Evolutionary conservation across 139 green algal species (phyloP).

Genomic region (Eudorina sp.): DNA sequence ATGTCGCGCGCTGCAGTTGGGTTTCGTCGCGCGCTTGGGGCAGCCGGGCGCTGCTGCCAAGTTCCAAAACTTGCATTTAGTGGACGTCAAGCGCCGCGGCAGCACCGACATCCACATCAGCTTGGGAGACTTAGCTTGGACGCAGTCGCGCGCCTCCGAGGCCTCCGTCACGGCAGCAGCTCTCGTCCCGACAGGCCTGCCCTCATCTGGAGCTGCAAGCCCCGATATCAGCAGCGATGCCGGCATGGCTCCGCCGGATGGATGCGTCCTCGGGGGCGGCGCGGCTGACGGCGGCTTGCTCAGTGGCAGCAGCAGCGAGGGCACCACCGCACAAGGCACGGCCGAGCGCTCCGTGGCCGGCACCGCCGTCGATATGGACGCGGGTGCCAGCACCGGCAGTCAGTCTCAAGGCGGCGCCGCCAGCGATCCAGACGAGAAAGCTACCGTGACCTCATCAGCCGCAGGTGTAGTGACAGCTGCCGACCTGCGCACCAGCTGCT

Average conservation of each 20-base stretch:
- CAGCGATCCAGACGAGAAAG: constrained; percentile 2
- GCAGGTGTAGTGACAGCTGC: background rate
- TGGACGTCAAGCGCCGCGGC: constrained; percentile 23
- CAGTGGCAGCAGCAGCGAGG: constrained; percentile 30
- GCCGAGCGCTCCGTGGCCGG: background rate
- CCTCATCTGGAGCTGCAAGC: background rate
- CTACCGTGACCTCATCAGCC: background rate
- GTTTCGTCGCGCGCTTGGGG: constrained; percentile 33
- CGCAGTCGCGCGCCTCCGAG: background rate
- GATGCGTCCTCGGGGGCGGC: background rate
- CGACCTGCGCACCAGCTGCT: background rate
- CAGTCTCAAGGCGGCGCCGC: background rate
- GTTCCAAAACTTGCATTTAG: constrained; percentile 36
- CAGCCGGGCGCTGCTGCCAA: constrained; percentile 35
- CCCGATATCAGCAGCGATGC: constrained; percentile 10
- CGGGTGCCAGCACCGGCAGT: background rate
- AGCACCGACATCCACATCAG: constrained; percentile 28
- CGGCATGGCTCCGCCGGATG: background rate
- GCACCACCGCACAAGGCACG: background rate
- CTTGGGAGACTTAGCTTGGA: constrained; percentile 27
- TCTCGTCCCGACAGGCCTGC: background rate
- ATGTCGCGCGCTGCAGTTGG: constrained; percentile 29
- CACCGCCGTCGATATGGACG: background rate
- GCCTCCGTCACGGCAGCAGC: background rate
- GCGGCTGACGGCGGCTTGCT: constrained; percentile 1